These are phyloP conservation scores for Neofusicoccum laricinum DNA, from an alignment of 2,329 filamentous ascomycete genomes.

Conservation along the genomic window DNA sequence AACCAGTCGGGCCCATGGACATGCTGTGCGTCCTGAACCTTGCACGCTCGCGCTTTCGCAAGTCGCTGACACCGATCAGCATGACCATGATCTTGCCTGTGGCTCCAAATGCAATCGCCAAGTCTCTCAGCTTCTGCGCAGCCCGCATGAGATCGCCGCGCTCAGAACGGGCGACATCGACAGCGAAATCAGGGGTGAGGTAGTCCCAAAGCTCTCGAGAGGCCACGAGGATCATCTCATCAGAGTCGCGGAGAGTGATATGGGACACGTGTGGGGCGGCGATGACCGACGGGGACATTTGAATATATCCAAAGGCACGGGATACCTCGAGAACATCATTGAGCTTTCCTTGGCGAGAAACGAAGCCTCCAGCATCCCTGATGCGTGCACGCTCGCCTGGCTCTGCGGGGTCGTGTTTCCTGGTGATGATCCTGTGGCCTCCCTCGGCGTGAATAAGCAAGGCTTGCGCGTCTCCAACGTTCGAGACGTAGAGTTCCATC, in stretches of 20 bases:
- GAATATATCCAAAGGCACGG: slow-evolving; percentile 90
- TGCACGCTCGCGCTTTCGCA: slow-evolving; percentile 80
- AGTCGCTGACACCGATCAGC: slow-evolving; percentile 89
- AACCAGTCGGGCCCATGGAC: slow-evolving; percentile 75
- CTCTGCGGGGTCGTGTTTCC: slow-evolving; percentile 91
- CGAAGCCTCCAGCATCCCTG: slow-evolving; percentile 90
- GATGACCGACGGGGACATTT: slow-evolving; percentile 88
- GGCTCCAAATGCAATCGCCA: slow-evolving; percentile 93
- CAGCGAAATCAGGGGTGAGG: slow-evolving; percentile 81
- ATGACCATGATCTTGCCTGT: slow-evolving; percentile 98
- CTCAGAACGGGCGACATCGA: slow-evolving; percentile 86
- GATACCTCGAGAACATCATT: slow-evolving; percentile 92
- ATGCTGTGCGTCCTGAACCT: slow-evolving; percentile 76
- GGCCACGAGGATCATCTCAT: slow-evolving; percentile 90
- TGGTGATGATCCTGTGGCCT: slow-evolving; percentile 76
- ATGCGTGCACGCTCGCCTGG: slow-evolving; percentile 81
- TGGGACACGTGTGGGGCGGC: slow-evolving; percentile 82
- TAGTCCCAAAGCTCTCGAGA: slow-evolving; percentile 96
- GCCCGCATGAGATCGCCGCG: slow-evolving; percentile 90
- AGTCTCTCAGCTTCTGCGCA: slow-evolving; percentile 87
- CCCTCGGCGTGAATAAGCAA: slow-evolving; percentile 90
- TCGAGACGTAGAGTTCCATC: slow-evolving; percentile 89
- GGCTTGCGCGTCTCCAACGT: slow-evolving; percentile 94
- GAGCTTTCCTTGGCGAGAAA: slow-evolving; percentile 88
- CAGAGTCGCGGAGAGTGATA: slow-evolving; percentile 76